Percentiles rank a stretch among this genome's conserved stretches.
These are phyloP conservation scores for Fusarium dimerum DNA, from an alignment of 2,329 filamentous ascomycete species.

Conservation along the genomic window DNA sequence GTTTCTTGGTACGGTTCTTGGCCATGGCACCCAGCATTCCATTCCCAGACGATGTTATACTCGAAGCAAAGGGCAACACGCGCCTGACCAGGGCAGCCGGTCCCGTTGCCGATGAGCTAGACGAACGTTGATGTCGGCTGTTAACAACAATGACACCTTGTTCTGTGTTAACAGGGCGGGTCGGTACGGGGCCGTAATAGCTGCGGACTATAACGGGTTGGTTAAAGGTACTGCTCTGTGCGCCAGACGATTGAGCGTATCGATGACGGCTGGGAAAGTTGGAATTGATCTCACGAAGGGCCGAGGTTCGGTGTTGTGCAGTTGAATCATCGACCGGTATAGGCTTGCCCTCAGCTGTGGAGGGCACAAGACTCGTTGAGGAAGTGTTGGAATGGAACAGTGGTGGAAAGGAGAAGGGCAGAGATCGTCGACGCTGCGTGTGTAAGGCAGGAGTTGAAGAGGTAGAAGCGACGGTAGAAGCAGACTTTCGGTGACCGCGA, in stretches of 20 bases:
- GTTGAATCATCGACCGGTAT: constrained; percentile 59
- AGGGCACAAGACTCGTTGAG: constrained; percentile 54
- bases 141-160: constrained; percentile 33
- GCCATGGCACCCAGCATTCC: constrained; percentile 46
- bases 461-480: constrained; percentile 25
- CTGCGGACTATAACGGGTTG: constrained; percentile 68
- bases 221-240: constrained; percentile 60
- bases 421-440: constrained; percentile 37
- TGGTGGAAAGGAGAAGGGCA: constrained; percentile 51
- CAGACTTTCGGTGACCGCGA: constrained; percentile 23
- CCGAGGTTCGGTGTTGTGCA: constrained; percentile 58
- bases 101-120: constrained; percentile 30
- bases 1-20: constrained; percentile 43
- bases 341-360: constrained; percentile 56
- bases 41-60: constrained; percentile 36
- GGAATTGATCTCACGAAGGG: constrained; percentile 60
- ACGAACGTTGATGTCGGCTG: constrained; percentile 28
- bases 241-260: constrained; percentile 57
- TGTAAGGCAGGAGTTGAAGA: constrained; percentile 22
- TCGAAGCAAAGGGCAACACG: constrained; percentile 36
- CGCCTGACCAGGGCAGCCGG: constrained; percentile 32
- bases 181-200: constrained; percentile 52
- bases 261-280: constrained; percentile 58
- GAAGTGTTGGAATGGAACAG: constrained; percentile 51
- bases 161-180: constrained; percentile 33